A percentile compares a stretch with the other conserved stretches of the same genome.
phyloP scores from a whole-genome alignment of 148 eudicot genomes.

The Fagopyrum tataricum region DNA sequence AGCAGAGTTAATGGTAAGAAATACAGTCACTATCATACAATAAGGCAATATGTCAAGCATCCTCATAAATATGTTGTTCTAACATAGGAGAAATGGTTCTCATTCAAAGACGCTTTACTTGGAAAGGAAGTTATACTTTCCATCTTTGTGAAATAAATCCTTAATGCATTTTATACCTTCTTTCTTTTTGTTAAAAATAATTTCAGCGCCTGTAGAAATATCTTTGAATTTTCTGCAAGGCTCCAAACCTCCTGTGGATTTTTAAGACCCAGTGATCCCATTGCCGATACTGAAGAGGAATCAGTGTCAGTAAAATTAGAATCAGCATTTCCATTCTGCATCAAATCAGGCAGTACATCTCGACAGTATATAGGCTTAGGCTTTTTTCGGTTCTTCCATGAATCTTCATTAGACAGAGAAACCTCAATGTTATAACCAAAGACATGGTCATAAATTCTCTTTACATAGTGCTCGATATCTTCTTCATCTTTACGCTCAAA shows the following conservation, averaged over 20 bases:
- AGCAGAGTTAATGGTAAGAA: not conserved
- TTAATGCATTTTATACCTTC: conserved; percentile 39
- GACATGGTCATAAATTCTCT: conserved; percentile 84
- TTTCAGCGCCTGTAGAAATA: conserved; percentile 74
- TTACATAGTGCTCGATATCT: conserved; percentile 65
- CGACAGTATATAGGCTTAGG: conserved; percentile 71
- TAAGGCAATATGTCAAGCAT: not conserved
- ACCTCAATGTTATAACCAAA: conserved; percentile 87
- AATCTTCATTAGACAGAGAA: conserved; percentile 87
- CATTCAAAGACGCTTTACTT: no score
- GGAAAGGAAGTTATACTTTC: not conserved
- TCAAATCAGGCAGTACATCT: conserved; percentile 44
- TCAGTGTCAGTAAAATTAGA: conserved; percentile 28
- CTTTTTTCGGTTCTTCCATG: conserved; percentile 81
- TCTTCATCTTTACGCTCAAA: conserved; percentile 67
- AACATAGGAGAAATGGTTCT: no score
- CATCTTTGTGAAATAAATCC: not conserved
- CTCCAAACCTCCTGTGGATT: conserved; percentile 94
- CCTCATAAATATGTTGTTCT: not conserved
- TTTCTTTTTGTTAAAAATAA: conserved; percentile 61
- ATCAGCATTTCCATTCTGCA: conserved; percentile 51
- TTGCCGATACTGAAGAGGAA: conserved; percentile 61
- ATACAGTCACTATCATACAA: conserved; percentile 4
- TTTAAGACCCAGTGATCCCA: conserved; percentile 79
- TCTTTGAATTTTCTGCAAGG: conserved; percentile 60